A percentile compares a stretch with the other conserved stretches of the same genome.
These are phyloP conservation scores for Sarocladiaceae sp. DNA, from an alignment of 2,329 filamentous ascomycete genomes.

Conservation along the genomic window DNA sequence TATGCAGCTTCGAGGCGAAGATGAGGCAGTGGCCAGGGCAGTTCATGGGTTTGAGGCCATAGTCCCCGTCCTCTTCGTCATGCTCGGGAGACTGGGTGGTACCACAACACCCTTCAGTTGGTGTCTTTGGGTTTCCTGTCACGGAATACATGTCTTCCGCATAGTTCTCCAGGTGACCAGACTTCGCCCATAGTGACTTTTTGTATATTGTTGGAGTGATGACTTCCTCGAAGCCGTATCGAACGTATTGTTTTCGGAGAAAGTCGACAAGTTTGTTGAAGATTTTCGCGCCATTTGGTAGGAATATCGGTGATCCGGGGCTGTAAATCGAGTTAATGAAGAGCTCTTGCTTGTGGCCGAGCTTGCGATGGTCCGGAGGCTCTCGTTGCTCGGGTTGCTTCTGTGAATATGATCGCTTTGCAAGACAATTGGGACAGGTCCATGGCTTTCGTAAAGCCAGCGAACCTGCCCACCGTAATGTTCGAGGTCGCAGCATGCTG, in stretches of 20 bases:
- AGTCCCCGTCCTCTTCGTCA: conserved; percentile 65
- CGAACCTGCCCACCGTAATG: neutral
- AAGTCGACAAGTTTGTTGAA: conserved; percentile 83
- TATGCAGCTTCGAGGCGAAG: conserved; percentile 68
- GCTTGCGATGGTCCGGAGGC: conserved; percentile 53
- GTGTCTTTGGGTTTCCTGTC: conserved; percentile 40
- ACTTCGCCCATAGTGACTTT: conserved; percentile 78
- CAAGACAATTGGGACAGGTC: conserved; percentile 1
- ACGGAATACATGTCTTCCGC: conserved; percentile 91
- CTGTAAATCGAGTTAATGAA: conserved; percentile 78
- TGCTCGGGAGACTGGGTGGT: neutral
- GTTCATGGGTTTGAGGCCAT: conserved; percentile 89
- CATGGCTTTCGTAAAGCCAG: neutral
- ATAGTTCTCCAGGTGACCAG: conserved; percentile 86
- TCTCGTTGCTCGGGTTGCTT: conserved; percentile 14
- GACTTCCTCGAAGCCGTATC: conserved; percentile 84
- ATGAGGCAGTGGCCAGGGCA: conserved; percentile 85
- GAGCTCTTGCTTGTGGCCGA: conserved; percentile 65
- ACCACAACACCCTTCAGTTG: conserved; percentile 15
- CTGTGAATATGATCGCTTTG: neutral
- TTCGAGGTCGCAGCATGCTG: conserved; percentile 2
- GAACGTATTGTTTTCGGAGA: conserved; percentile 75
- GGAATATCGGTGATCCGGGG: conserved; percentile 79
- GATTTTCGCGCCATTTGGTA: conserved; percentile 75
- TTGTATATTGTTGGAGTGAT: conserved; percentile 91